Conservation (phyloP, 768 basidiomycete species). For the Lactifluus echinatus region DNA sequence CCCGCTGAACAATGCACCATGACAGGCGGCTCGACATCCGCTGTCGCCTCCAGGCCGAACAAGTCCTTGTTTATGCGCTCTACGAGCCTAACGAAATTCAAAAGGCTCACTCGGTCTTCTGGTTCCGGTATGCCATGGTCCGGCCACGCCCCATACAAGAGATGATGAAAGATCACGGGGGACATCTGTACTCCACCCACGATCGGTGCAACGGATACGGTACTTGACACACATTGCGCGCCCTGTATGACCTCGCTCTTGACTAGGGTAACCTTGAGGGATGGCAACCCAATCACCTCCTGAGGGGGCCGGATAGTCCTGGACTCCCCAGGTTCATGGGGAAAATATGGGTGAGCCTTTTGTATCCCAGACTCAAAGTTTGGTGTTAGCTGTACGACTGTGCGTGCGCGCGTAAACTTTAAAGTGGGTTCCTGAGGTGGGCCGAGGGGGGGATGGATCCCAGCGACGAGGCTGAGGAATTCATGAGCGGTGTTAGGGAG, state of each 20-base stretch:
- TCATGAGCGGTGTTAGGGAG: conserved; percentile 59
- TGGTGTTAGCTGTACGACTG: conserved; percentile 75
- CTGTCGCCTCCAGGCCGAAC: conserved; percentile 23
- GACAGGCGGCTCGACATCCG: conserved; percentile 62
- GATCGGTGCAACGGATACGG: conserved; percentile 43
- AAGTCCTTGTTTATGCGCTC: conserved; percentile 49
- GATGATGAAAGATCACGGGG: conserved; percentile 52
- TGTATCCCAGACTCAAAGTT: conserved; percentile 57
- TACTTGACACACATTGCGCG: conserved; percentile 55
- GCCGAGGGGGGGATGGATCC: conserved; percentile 35
- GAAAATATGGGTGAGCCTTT: conserved; percentile 78
- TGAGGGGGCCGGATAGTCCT: conserved; percentile 38
- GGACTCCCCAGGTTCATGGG: conserved; percentile 44
- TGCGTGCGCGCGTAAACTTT: conserved; percentile 44
- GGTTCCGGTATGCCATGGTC: conserved; percentile 73
- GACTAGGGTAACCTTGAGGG: conserved; percentile 52
- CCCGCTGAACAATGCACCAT: conserved; percentile 84
- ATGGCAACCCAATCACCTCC: conserved; percentile 27
- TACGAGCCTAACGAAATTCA: conserved; percentile 57
- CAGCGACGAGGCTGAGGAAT: conserved; percentile 58
- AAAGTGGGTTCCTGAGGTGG: conserved; percentile 21
- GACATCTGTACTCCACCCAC: conserved; percentile 22
- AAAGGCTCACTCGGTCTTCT: conserved; percentile 48
- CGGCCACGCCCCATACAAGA: conserved; percentile 74
- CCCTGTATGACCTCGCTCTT: conserved; percentile 39